Base-by-base conservation (phyloP, 805 yeast species). In the Scheffersomyces ergatensis region DNA sequence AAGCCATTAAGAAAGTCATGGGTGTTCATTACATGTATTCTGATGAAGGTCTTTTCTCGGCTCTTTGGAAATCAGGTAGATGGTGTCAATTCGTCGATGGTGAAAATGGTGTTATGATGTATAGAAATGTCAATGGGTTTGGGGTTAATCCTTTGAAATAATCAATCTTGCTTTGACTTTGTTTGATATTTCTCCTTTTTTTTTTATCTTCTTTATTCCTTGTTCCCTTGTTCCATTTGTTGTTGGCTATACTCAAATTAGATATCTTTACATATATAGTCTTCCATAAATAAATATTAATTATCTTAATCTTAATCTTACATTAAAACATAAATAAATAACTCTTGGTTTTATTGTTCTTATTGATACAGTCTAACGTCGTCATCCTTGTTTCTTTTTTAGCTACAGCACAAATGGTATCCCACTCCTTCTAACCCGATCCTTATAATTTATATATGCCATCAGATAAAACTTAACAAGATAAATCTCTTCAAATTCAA, bases 401-500 rank as follows among this genome's bases (percentile, higher is more conserved):
- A n/a, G n/a, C n/a, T n/a, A n/a, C n/a, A n/a, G n/a, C n/a, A n/a
- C 18, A 29, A 29, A 29, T 29, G 32, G 32, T n/a, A 29, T 29
- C 5, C 32, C 32, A 14, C 18, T 14, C 7, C 5, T 14, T 14
- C 5, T n/a, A 5, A 29, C 32, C 11, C 32, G 32, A 29, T 29
- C 32, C 46, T 62, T 74, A 59, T 89, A 92, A 0, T 55, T 47
- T 0, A 49, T 43, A 57, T 92, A 93, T 5, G 77, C 77, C 2
- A 72, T 60, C 1, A 89, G 92, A 59, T 92, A 93, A 57, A 92
- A 90, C 16, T 63, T 51, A 7, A 80, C 57, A 45, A 93, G 60
- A 38, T 70, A 76, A 25, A 48, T 53, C 56, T 93, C 99, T 62
- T 93, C 99, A 56, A 65, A 78, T 14, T 39, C 54, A 27, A 93